A percentile compares a stretch with the other conserved stretches of the same genome.
Conservation (phyloP, 805 yeast genomes). For the Sporopachydermia quercuum region DNA sequence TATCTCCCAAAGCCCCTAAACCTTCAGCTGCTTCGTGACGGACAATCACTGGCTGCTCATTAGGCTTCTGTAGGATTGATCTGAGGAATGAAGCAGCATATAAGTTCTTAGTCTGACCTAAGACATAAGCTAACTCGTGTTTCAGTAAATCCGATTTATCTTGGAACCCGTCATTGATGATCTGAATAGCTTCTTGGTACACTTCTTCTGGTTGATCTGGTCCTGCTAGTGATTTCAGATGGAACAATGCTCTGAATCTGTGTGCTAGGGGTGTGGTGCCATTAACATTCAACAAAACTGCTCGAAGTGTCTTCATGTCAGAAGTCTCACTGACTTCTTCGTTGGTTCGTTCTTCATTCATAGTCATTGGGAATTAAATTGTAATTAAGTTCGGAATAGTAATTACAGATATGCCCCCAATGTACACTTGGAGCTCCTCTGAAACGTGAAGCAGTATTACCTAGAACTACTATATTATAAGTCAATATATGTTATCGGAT, state of each 20-base stretch:
- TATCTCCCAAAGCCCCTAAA: conserved; percentile 86
- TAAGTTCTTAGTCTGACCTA: conserved; percentile 87
- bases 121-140: conserved; percentile 94
- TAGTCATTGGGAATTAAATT: no score
- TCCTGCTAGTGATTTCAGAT: conserved; percentile 72
- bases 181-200: conserved; percentile 48
- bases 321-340: background rate
- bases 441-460: no score
- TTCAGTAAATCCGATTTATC: conserved; percentile 82
- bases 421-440: no score
- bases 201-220: conserved; percentile 40
- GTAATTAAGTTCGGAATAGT: no score
- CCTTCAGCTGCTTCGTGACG: conserved; percentile 99
- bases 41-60: conserved; percentile 82
- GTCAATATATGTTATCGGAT: no score
- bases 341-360: conserved; percentile 15
- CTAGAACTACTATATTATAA: no score
- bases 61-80: conserved; percentile 44
- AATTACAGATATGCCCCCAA: no score
- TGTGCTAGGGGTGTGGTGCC: conserved; percentile 68
- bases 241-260: conserved; percentile 89
- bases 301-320: conserved; percentile 52
- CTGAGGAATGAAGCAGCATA: conserved; percentile 65
- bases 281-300: conserved; percentile 43
- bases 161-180: conserved; percentile 70